Base-by-base conservation (phyloP, 768 basidiomycete species). In the Calocera viscosa region DNA sequence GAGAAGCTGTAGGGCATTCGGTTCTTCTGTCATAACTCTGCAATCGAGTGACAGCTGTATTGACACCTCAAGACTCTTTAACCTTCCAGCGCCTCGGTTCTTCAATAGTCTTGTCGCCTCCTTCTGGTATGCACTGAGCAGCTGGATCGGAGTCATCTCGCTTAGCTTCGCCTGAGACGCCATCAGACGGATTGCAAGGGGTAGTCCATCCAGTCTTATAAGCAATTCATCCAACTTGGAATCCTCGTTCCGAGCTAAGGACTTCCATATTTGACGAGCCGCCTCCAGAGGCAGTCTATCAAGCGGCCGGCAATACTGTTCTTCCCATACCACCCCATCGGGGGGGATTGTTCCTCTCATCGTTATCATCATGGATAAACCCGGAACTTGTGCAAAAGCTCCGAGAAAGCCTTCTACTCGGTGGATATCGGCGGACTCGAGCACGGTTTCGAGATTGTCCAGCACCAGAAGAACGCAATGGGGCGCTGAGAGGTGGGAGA, bases 41-140 rank as follows among this genome's bases (percentile, higher is more conserved):
- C 71, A 69, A 14, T 72, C 49, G 17, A 75, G 63, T 2, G 74
- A 74, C 32, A 75, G 68, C 34, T 22, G 41, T 60, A 73, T 74
- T 26, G 69, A 72, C 11, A 63, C 35, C 35, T 72, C 71, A 67
- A 73, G 69, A 66, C 72, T 70, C 19, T 68, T 63, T 49, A 70
- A 67, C 3, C 65, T 70, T 26, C 65, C 67, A 22, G 34, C 2
- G 11, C 24, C 49, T 30, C 53, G 26, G 14, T 40, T 63, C 17
- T 32, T 49, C n/a, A 68, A 14, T 39, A 68, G 26, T 1, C 17
- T 19, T n/a, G 69, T 70, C 28, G 60, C 26, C 22, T 63, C 32
- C 2, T 5, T 60, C 19, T 14, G 14, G 19, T 60, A 60, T 10
- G 26, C 11, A 28, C 30, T 26, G 7, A 60, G 8, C 53, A 60